Conservation (phyloP, 139 green algal genomes). For the Tetratostichococcus sp. region DNA sequence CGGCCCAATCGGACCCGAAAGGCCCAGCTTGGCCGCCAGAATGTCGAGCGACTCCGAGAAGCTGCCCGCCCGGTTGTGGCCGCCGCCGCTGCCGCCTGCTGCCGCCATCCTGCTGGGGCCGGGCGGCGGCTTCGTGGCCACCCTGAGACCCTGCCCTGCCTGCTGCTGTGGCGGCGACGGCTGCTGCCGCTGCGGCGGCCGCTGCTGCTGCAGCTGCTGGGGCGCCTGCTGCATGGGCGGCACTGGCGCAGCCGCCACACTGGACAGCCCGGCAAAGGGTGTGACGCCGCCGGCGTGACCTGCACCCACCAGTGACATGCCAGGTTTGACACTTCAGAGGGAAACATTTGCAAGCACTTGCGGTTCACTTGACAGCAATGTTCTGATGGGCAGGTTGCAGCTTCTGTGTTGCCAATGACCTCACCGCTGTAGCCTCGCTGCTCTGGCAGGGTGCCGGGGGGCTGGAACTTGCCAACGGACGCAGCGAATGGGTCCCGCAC, state of each 20-base stretch:
- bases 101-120: not conserved
- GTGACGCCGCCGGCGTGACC: not conserved
- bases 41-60: not conserved
- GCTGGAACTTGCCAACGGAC: not conserved
- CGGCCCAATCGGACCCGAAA: not conserved
- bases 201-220: too few species aligned
- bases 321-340: too few species aligned
- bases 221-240: too few species aligned
- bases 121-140: not conserved
- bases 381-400: too few species aligned
- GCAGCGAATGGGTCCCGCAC: not conserved
- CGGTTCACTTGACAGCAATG: too few species aligned
- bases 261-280: not conserved
- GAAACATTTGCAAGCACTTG: too few species aligned
- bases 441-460: not conserved
- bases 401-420: too few species aligned
- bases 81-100: not conserved
- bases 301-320: too few species aligned
- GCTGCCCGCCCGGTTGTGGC: not conserved
- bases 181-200: too few species aligned
- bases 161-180: too few species aligned
- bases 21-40: conserved; percentile 1
- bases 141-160: not conserved
- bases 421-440: not conserved
- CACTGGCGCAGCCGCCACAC: too few species aligned